Conservation (phyloP, 768 basidiomycete genomes). For the Calvatia gigantea region DNA sequence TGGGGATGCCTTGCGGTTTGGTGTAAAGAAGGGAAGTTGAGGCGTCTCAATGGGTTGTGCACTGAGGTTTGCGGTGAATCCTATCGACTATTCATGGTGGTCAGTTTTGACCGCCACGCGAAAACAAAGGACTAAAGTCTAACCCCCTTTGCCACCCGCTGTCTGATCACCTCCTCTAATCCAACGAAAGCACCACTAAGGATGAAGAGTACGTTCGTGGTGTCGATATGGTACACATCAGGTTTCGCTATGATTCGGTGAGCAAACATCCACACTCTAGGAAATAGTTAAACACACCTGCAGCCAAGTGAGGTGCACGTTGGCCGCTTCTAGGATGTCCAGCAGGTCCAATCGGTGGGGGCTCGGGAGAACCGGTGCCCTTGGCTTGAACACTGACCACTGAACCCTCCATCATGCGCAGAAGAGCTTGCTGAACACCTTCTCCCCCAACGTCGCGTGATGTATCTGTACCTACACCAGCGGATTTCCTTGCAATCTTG, state of each 20-base stretch:
- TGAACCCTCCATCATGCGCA: conserved; percentile 94
- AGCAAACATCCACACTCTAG: not conserved
- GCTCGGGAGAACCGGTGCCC: conserved; percentile 44
- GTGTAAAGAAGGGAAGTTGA: conserved; percentile 70
- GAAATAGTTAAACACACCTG: conserved; percentile 21
- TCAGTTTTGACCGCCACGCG: conserved; percentile 7
- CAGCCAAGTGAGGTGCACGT: conserved; percentile 38
- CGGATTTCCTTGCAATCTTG: conserved; percentile 75
- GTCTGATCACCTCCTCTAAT: conserved; percentile 75
- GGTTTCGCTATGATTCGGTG: conserved; percentile 39
- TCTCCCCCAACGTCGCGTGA: conserved; percentile 91
- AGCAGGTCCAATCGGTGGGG: conserved; percentile 40
- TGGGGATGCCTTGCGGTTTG: conserved; percentile 54
- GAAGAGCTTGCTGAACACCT: conserved; percentile 90
- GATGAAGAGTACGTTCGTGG: conserved; percentile 91
- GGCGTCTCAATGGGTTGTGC: conserved; percentile 32
- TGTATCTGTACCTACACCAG: conserved; percentile 54
- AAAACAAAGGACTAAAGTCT: conserved; percentile 27
- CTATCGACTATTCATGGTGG: conserved; percentile 67
- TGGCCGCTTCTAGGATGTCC: conserved; percentile 48
- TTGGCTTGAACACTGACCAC: conserved; percentile 79
- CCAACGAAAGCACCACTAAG: conserved; percentile 95
- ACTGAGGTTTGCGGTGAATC: conserved; percentile 51
- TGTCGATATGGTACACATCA: conserved; percentile 77
- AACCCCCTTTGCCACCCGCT: conserved; percentile 82